Evolutionary conservation across 2,329 filamentous ascomycete species (phyloP), one percentile per base, ranked within the genome.

Genomic region (Cyphellophora attinorum): DNA sequence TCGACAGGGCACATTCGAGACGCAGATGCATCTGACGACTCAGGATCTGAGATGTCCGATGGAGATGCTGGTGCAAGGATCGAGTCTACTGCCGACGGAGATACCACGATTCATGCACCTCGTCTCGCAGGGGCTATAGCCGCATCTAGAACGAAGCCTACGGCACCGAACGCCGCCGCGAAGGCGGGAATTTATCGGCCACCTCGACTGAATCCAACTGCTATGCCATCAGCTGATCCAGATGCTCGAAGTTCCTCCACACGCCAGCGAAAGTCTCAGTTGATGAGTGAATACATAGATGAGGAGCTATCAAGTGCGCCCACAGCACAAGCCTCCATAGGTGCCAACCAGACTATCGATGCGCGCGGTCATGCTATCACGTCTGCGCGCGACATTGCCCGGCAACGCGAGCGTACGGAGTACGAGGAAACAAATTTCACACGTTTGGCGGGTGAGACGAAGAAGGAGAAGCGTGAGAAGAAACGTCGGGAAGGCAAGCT

Each of bases 371-470:
- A 89, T 44, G 76, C 76, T 55, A 76, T 77, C 51, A 91, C 88
- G 68, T 84, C 82, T 4, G 74, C 78, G 11, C 69, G 76, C 19
- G 81, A 95, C 55, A 74, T 83, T 37, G 76, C 76, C 43, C 75
- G 76, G 27, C 88, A 96, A 57, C 73, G 73, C 2, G 88, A 94
- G 62, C 70, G 83, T 36, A 73, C 73, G 39, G 75, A 82, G 31
- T 98, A 95, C 62, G 91, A 98, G 65, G 91, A 98, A 62, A 73
- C 69, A 48, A 93, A 98, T 63, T 89, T 95, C 52, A 76, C 85
- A 11, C 83, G 91, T 48, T 65, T 98, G 50, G 86, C 89, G 10
- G 80, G 78, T 51, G 75, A 83, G 58, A 83, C 77, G 62, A 96
- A 94, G 70, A 94, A 93, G 64, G 86, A 94, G 4, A 72, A 76